Base-by-base conservation (phyloP, 148 eudicot species). In the Dysphania ambrosioides region DNA sequence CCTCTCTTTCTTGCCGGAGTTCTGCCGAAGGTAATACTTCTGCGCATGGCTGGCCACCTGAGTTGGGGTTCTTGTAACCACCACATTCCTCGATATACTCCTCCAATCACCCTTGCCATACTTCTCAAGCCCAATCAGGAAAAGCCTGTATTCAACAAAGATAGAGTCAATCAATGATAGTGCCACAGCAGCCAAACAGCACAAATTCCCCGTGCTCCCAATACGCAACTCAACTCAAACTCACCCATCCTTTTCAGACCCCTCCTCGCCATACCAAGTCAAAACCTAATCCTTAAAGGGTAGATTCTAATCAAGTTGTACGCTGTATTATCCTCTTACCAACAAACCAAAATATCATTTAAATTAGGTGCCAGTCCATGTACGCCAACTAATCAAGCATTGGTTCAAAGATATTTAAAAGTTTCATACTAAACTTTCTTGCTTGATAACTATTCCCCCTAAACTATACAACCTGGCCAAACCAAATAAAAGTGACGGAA, bases 1-100 rank as follows among this genome's bases (percentile, higher is more conserved):
- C 75, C 95, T 79, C 69, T 90, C 92, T 70, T 88, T 90, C 79
- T 88, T 88, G 73, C 86, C 90, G 0, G 95, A 86, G 79, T 80
- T 90, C 38, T 85, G 83, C 5, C 95, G 90, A 40, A 88, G 88
- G 72, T 83, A 90, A 62, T 90, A 90, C 80, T 90, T 89, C 81
- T 89, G 93, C 3, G 93, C 93, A 66, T 89, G 93, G 76, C 93
- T 89, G 8, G 93, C 93, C 31, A 89, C 93, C 56, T 89, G 93
- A 51, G 93, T 89, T 6, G 93, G 93, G 3, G 90, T 89, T 70
- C 92, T 74, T 0, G 92, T 85, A 63, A 88, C 86, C 81, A 88
- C 92, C 68, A 87, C 89, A 27, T 88, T 88, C 55, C 92, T 78
- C 5, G 92, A 88, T 72, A 88, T 88, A 75, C 92, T 88, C 72